Evolutionary conservation across 495 filamentous ascomycete genomes (phyloP), one percentile per base, ranked within the genome.

Genomic region (Neurospora tetrasperma): DNA sequence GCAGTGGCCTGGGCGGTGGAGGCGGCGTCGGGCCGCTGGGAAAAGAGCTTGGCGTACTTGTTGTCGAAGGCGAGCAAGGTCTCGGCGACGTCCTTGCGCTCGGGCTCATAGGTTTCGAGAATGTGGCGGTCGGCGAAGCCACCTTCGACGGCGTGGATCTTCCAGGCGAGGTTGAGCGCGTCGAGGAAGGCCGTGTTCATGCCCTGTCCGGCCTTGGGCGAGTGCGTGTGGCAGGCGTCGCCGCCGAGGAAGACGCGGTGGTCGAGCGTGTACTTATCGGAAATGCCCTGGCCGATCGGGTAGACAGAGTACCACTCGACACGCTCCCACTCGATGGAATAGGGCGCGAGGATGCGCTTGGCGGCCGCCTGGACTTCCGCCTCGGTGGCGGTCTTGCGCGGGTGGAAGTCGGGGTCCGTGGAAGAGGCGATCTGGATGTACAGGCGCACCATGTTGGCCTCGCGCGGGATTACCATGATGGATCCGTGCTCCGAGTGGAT

Each of bases 161-260:
- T 96, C 93, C 93, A 97, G 5, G 89, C 92, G 5, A 97, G 84
- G 76, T 96, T 96, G 75, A 89, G 89, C 4, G 90, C 89, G 78
- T 97, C 93, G 46, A 93, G 87, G 84, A 96, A 92, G 14, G 90
- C 90, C 42, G 92, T 89, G 75, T 96, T 96, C 91, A 94, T 93
- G 23, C 93, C 93, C 79, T 94, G 93, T 8, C 92, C 93, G 35
- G 92, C 92, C 80, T 94, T 94, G 5, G 93, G 92, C 62, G 87
- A 46, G 80, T 94, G 93, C 3, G 93, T 95, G 81, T 96, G 93
- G 70, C 90, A 90, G 6, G 93, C 92, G 79, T 95, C 93, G 18
- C 93, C 93, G 5, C 91, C 89, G 23, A 96, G 85, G 79, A 94
- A 94, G 8, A 95, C 88, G 11, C 92, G 83, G 76, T 89, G 84